Base-by-base conservation (phyloP, 768 basidiomycete species). In the Ramaria sp. region DNA sequence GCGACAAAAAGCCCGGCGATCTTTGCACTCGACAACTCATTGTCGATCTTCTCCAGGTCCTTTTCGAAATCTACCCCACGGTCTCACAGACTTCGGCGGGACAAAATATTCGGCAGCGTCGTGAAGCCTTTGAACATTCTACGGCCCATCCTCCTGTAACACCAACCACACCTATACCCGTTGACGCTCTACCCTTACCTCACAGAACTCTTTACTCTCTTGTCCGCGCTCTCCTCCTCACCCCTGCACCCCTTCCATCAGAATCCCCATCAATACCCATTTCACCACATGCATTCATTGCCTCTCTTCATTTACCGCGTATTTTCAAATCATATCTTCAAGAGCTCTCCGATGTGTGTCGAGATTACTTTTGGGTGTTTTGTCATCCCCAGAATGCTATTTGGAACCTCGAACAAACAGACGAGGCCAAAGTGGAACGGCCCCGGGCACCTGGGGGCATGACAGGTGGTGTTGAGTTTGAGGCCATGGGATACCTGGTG, bases 1-100 rank as follows among this genome's bases (percentile, higher is more conserved):
- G 93, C 3, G 95, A 98, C 73, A 98, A 98, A 73, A 96, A 94
- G 65, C 96, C 96, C 0, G 96, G 96, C 42, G 96, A 99, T 37
- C 75, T 98, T 8, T 79, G 82, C 3, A 85, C 89, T 4, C 82
- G 94, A 32, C 91, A 94, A 62, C 78, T 97, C 53, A 94, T 99
- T 36, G 71, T 88, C 41, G 96, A 98, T 51, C 72, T 99, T 15
- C 73, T 97, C 47, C 73, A 84, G n/a, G 74, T 86, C 54, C 73
- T 97, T 6, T 95, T 94, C 63, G 93, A 97, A 2, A 69, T 98
- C 15, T 97, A 91, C 62, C 91, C 92, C 2, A 61, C 76, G 2
- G 78, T 82, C 0, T 74, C 83, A 3, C 75, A 87, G 12, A 82
- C 86, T 1, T 76, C 78, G 5, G 66, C 70, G 22, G 72, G 75